Percentiles rank a stretch among this genome's conserved stretches.
Evolutionary conservation across 2,329 filamentous ascomycete species (phyloP).

Genomic region (Periconia sp.): DNA sequence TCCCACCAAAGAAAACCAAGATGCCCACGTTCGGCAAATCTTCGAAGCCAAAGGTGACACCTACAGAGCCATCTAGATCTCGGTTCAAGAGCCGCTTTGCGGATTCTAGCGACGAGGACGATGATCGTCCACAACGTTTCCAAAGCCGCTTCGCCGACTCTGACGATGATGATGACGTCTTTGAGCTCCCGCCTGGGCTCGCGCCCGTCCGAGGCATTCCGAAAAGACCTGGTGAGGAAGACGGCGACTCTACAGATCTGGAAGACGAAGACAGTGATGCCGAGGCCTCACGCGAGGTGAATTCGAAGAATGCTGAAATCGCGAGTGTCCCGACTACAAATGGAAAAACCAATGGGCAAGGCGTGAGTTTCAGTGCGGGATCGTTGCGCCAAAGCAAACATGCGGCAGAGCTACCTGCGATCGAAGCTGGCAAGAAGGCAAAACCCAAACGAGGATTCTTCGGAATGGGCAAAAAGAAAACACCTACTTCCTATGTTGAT

Average conservation of each 20-base stretch:
- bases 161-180: conserved; percentile 57
- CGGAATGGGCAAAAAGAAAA: conserved; percentile 65
- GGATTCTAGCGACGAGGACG: conserved; percentile 70
- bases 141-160: conserved; percentile 57
- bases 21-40: conserved; percentile 26
- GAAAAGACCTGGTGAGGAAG: conserved; percentile 59
- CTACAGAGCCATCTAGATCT: conserved; percentile 21
- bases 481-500: conserved; percentile 30
- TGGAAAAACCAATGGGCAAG: conserved; percentile 28
- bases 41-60: conserved; percentile 24
- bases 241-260: conserved; percentile 63
- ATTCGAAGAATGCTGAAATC: conserved; percentile 54
- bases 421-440: conserved; percentile 37
- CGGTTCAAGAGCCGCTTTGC: conserved; percentile 62
- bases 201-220: conserved; percentile 67
- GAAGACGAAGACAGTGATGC: conserved; percentile 52
- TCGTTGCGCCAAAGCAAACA: conserved; percentile 48
- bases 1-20: conserved; percentile 23
- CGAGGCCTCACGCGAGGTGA: conserved; percentile 40
- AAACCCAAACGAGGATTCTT: conserved; percentile 53
- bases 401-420: conserved; percentile 36
- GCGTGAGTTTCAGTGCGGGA: conserved; percentile 40
- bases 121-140: conserved; percentile 43
- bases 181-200: conserved; percentile 46
- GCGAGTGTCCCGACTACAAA: conserved; percentile 13